Conservation (phyloP, 2,329 filamentous ascomycete genomes). For the Exophiala phaeomuriformis region DNA sequence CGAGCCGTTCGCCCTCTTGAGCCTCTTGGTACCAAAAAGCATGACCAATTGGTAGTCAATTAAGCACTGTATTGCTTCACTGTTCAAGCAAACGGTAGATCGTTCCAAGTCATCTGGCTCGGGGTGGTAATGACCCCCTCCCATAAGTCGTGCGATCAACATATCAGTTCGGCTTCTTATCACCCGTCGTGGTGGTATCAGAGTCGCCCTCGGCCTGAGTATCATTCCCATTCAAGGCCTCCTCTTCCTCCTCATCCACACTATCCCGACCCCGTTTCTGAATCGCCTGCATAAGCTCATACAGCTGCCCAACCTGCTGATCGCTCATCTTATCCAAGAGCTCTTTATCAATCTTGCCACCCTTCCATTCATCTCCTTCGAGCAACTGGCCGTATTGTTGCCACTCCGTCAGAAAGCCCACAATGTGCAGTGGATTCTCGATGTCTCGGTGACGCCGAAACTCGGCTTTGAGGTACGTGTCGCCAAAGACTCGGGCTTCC, state of each 20-base stretch:
- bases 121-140: too few species aligned
- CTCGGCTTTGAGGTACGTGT: conserved; percentile 88
- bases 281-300: conserved; percentile 87
- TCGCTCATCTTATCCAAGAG: conserved; percentile 91
- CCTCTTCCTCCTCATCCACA: conserved; percentile 39
- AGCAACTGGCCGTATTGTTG: conserved; percentile 89
- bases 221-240: conserved; percentile 26
- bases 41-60: too few species aligned
- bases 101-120: too few species aligned
- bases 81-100: too few species aligned
- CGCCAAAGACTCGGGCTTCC: conserved; percentile 74
- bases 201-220: too few species aligned
- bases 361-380: conserved; percentile 79
- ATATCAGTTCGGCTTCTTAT: too few species aligned
- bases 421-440: conserved; percentile 88
- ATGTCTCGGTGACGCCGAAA: conserved; percentile 76
- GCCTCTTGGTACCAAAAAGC: too few species aligned
- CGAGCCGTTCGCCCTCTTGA: too few species aligned
- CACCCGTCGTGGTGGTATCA: background rate
- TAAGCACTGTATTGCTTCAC: too few species aligned
- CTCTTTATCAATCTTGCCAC: conserved; percentile 64
- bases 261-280: conserved; percentile 46
- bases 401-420: conserved; percentile 95
- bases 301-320: conserved; percentile 86
- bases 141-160: too few species aligned